Evolutionary conservation across 2,329 filamentous ascomycete species (phyloP), one percentile per base, ranked within the genome.

Genomic region (Microdochium nivale): DNA sequence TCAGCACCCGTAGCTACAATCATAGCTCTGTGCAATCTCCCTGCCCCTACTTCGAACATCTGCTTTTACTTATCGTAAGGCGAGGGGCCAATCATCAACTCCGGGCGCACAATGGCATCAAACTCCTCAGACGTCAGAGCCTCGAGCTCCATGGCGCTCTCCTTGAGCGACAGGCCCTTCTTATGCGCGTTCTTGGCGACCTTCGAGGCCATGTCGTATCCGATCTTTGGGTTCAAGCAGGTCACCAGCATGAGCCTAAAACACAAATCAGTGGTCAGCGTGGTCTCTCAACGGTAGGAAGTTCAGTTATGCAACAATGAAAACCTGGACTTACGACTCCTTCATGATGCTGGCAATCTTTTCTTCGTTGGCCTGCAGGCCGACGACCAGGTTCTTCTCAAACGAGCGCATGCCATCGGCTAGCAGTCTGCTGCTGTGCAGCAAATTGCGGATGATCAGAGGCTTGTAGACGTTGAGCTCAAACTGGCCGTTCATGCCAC

Each of bases 401-500:
- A 99, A 97, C 58, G 89, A 95, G 64, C 80, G 81, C 91, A 97
- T 97, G 62, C 88, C 89, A 65, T 99, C 94, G 33, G 89, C 79
- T 52, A 99, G 76, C 55, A 99, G 84, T 58, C 92, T 84, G 52
- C 86, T 79, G 75, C 90, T 96, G 80, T 97, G 94, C 37, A 99
- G 80, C 59, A 97, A 77, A 76, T 97, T 97, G 71, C 87, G 82
- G 72, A 97, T 97, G 68, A 99, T 81, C 53, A 97, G 82, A 44
- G 94, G 94, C 80, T 97, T 97, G 83, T 96, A 99, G 52, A 97
- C 94, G 73, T 97, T 99, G 60, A 99, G 82, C 74, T 97, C 94
- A 63, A 99, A 99, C 76, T 97, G 95, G 59, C 94, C 94, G 75
- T 94, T 95, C 77, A 95, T 95, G 66, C 92, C 94, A 56, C 90